A percentile compares a stretch with the other conserved stretches of the same genome.
Conservation (phyloP, 1,139 yeast genomes). For the Zhuliangozyma parablackwelliae region DNA sequence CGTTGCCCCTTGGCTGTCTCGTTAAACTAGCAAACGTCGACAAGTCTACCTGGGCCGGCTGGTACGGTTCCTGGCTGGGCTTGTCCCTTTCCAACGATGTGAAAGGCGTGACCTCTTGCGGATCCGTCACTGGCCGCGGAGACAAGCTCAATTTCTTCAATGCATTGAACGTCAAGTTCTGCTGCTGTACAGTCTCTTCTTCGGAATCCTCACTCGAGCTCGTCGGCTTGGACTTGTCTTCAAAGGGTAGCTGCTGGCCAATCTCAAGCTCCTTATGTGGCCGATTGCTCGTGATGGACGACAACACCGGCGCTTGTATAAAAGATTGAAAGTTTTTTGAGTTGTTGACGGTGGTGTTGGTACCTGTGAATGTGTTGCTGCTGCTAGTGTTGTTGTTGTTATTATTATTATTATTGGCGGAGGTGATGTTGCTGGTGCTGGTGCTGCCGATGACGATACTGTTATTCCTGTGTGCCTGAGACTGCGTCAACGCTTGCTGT, state of each 20-base stretch:
- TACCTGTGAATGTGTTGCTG: slow-evolving; percentile 8
- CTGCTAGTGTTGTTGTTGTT: slow-evolving; percentile 9
- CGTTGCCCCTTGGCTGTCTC: slow-evolving; percentile 32
- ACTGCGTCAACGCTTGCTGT: slow-evolving; percentile 19
- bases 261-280: slow-evolving; percentile 30
- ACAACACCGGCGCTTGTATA: slow-evolving; percentile 46
- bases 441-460: background rate
- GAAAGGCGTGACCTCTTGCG: slow-evolving; percentile 6
- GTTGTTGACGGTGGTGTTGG: slow-evolving; percentile 12
- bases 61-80: slow-evolving; percentile 33
- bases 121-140: slow-evolving; percentile 33
- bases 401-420: slow-evolving; percentile 21
- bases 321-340: slow-evolving; percentile 43
- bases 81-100: background rate
- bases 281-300: slow-evolving; percentile 33
- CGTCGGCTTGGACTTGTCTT: slow-evolving; percentile 15
- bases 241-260: slow-evolving; percentile 43
- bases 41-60: slow-evolving; percentile 53
- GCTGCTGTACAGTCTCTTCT: slow-evolving; percentile 37
- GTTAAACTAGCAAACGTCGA: slow-evolving; percentile 46
- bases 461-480: slow-evolving; percentile 2
- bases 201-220: slow-evolving; percentile 7
- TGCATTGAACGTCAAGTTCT: slow-evolving; percentile 41
- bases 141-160: slow-evolving; percentile 42
- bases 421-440: slow-evolving; percentile 7